Evolutionary conservation across 2,329 filamentous ascomycete species (phyloP).

Genomic region (Knufia fluminis): DNA sequence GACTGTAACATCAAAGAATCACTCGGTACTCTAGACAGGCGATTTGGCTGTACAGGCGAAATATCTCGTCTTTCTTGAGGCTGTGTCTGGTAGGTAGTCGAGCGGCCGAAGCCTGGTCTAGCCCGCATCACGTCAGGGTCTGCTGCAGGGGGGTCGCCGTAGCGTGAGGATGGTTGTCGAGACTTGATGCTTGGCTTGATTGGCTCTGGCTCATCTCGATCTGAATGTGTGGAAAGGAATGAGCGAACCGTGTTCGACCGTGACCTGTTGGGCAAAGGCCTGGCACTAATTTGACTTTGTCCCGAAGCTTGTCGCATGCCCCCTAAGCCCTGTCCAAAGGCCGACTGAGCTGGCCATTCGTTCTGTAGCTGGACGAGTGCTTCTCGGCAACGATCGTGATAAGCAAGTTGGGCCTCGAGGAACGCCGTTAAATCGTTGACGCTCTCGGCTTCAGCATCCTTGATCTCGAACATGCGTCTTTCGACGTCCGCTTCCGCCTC

Average conservation of each 20-base stretch:
- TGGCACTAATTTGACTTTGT: constrained; percentile 19
- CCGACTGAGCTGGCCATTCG: constrained; percentile 58
- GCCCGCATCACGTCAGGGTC: constrained; percentile 26
- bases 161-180: constrained; percentile 30
- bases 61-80: constrained; percentile 45
- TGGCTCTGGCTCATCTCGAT: constrained; percentile 46
- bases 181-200: constrained; percentile 46
- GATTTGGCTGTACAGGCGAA: constrained; percentile 34
- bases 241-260: constrained; percentile 57
- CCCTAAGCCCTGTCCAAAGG: constrained; percentile 6
- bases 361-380: constrained; percentile 62
- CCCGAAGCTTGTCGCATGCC: constrained; percentile 20
- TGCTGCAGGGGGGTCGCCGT: constrained; percentile 27
- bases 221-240: constrained; percentile 48
- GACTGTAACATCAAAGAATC: constrained; percentile 44
- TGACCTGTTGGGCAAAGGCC: constrained; percentile 40
- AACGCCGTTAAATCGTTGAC: constrained; percentile 71
- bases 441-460: constrained; percentile 78
- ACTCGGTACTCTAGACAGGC: constrained; percentile 45
- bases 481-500: constrained; percentile 88
- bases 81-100: constrained; percentile 51
- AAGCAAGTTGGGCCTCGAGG: constrained; percentile 79
- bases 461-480: constrained; percentile 91
- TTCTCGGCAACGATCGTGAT: constrained; percentile 83
- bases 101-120: constrained; percentile 41